A percentile compares a stretch with the other conserved stretches of the same genome.
These are phyloP conservation scores for Populus alba DNA, from an alignment of 345 rosid species.

Conservation along the genomic window DNA sequence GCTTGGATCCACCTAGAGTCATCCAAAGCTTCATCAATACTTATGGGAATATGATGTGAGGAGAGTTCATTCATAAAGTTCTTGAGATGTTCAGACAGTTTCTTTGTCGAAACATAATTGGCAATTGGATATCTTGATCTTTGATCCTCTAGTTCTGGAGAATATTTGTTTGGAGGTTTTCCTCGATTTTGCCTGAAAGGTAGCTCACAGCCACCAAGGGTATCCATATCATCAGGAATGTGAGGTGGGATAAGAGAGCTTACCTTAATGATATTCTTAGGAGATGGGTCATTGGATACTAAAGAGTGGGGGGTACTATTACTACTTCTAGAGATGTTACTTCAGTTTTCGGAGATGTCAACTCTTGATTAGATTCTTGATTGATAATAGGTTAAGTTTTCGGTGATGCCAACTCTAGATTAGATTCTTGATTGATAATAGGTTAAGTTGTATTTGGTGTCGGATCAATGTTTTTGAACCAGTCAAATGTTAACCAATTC, in stretches of 20 bases:
- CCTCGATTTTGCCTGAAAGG: background rate
- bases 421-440: no score
- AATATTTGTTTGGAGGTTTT: background rate
- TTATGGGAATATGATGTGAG: background rate
- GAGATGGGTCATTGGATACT: background rate
- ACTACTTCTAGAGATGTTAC: background rate
- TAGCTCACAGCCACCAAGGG: background rate
- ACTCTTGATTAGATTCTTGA: background rate
- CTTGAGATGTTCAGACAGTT: background rate
- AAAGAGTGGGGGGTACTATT: background rate
- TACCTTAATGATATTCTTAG: background rate
- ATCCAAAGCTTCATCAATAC: background rate
- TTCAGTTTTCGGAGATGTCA: no score
- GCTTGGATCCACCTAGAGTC: background rate
- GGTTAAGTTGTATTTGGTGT: no score
- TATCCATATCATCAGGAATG: background rate
- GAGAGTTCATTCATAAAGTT: background rate
- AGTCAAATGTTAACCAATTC: no score
- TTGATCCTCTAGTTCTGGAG: background rate
- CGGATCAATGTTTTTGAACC: no score
- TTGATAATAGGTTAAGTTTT: no score
- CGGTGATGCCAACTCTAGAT: no score
- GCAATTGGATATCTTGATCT: conserved; percentile 1
- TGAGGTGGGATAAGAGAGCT: background rate
- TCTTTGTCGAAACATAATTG: background rate